Percentiles rank a stretch among this genome's conserved stretches.
These are phyloP conservation scores for Tephrocybe rancida DNA, from an alignment of 768 basidiomycete species.

Conservation along the genomic window DNA sequence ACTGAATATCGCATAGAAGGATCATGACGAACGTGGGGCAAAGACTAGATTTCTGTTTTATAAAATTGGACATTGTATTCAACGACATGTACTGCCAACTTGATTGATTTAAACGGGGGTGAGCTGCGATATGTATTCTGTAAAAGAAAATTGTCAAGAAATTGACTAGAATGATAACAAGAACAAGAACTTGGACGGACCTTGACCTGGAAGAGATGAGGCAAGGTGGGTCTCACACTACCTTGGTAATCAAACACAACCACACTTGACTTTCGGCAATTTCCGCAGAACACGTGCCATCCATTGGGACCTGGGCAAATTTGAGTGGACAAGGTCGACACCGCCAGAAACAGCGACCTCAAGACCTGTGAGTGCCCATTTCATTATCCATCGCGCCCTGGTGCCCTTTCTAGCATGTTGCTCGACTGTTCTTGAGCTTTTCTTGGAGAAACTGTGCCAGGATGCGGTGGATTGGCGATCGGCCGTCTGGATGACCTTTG, in stretches of 20 bases:
- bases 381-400: conserved; percentile 3
- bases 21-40: conserved; percentile 78
- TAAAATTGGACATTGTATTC: conserved; percentile 69
- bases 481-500: conserved; percentile 41
- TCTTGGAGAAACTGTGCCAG: conserved; percentile 3
- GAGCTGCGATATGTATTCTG: conserved; percentile 17
- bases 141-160: conserved; percentile 1
- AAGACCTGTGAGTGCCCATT: conserved; percentile 38
- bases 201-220: conserved; percentile 10
- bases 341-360: conserved; percentile 40
- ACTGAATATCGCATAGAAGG: background rate
- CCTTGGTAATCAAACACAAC: conserved; percentile 14
- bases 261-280: conserved; percentile 15
- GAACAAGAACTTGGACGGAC: conserved; percentile 6
- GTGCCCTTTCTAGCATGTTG: conserved; percentile 7
- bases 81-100: conserved; percentile 89
- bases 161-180: background rate
- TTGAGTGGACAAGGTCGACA: conserved; percentile 29
- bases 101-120: conserved; percentile 45
- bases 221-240: conserved; percentile 12
- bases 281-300: conserved; percentile 16
- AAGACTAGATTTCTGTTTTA: conserved; percentile 87
- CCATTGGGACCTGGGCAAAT: conserved; percentile 11
- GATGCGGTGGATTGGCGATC: conserved; percentile 53
- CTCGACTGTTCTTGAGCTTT: conserved; percentile 8